Evolutionary conservation across 352 stramenopile genomes (phyloP).

Genomic region (Globisporangium cederbergense): DNA sequence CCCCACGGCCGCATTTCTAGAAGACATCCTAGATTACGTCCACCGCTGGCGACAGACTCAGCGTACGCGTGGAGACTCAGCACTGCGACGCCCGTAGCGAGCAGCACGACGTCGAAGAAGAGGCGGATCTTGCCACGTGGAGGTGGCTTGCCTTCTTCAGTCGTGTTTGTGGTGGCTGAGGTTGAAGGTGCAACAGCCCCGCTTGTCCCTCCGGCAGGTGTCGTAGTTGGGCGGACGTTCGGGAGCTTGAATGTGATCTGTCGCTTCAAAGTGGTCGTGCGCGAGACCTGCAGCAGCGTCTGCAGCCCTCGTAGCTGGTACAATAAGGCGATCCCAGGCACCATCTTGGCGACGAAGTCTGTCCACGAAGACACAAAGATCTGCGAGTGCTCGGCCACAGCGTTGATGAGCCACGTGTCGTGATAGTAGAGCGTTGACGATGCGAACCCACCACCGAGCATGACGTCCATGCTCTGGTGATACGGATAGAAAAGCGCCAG

Average conservation of each 20-base stretch:
- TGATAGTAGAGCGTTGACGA: conserved; percentile 6
- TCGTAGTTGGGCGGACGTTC: background rate
- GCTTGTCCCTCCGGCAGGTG: background rate
- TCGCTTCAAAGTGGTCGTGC: background rate
- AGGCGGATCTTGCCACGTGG: conserved; percentile 10
- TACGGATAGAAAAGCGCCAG: conserved; percentile 8
- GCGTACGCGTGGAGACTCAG: conserved; percentile 7
- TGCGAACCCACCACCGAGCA: background rate
- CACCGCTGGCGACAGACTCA: background rate
- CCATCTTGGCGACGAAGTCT: conserved; percentile 17
- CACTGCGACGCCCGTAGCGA: conserved; percentile 7
- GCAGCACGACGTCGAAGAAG: conserved; percentile 4
- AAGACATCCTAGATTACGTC: conserved; percentile 1
- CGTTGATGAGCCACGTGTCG: conserved; percentile 13
- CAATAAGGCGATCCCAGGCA: conserved; percentile 11
- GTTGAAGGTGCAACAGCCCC: background rate
- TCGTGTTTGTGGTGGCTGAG: background rate
- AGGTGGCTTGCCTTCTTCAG: background rate
- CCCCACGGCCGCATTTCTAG: conserved; percentile 12
- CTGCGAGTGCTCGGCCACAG: conserved; percentile 9
- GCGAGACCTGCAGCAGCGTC: conserved; percentile 12
- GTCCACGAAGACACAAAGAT: conserved; percentile 17
- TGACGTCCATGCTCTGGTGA: background rate
- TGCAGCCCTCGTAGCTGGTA: conserved; percentile 12
- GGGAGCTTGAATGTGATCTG: conserved; percentile 14